phyloP scores from a whole-genome alignment of 2,329 filamentous ascomycete genomes.

The Zymoseptoria pseudotritici region DNA sequence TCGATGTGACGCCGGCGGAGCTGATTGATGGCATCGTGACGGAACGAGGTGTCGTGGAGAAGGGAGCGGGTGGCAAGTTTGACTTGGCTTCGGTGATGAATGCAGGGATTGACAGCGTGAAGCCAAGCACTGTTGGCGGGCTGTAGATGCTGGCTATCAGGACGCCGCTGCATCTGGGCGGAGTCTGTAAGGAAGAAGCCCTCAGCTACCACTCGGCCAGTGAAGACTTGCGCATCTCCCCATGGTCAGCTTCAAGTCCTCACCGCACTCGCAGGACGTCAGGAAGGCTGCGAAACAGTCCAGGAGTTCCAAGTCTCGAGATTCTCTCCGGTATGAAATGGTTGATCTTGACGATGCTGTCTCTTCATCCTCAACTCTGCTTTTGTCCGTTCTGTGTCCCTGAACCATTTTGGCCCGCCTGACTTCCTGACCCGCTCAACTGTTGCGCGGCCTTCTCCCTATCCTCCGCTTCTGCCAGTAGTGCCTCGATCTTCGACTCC shows the following conservation, averaged over 20 bases:
- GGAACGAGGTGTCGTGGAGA: constrained; percentile 79
- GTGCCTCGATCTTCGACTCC: constrained; percentile 49
- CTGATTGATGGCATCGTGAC: constrained; percentile 93
- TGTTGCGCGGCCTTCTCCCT: constrained; percentile 27
- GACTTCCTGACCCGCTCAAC: constrained; percentile 7
- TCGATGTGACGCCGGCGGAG: constrained; percentile 84
- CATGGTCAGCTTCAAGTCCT: too few relatives aligned
- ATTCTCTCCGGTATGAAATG: too few relatives aligned
- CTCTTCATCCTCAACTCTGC: not conserved
- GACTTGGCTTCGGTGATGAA: constrained; percentile 32
- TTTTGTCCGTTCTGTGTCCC: not conserved
- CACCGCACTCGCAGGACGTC: too few relatives aligned
- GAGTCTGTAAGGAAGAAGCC: not conserved
- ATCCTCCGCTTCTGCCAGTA: constrained; percentile 43
- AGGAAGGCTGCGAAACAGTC: too few relatives aligned
- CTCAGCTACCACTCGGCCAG: not conserved
- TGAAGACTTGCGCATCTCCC: too few relatives aligned
- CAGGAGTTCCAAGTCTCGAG: too few relatives aligned
- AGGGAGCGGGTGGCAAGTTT: constrained; percentile 64
- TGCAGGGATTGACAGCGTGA: constrained; percentile 27
- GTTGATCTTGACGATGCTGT: too few relatives aligned
- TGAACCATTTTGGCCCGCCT: not conserved
- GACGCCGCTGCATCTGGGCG: not conserved
- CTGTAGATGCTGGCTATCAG: constrained; percentile 12
- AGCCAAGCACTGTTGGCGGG: constrained; percentile 27